phyloP scores from a whole-genome alignment of 2,329 filamentous ascomycete genomes.

The Gliomastix tumulicola region DNA sequence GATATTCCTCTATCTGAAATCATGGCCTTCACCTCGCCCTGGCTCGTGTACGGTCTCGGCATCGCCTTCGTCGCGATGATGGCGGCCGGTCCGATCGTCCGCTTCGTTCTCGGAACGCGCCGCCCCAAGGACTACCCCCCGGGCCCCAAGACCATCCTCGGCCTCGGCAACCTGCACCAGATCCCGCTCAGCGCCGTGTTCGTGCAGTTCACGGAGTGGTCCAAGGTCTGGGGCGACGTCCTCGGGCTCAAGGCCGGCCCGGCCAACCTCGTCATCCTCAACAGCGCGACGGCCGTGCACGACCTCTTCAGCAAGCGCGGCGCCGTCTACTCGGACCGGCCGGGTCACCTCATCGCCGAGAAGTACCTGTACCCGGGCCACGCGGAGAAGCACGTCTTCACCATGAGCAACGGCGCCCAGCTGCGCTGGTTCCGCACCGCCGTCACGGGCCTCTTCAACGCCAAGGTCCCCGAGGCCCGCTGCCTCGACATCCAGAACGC shows the following conservation, averaged over 20 bases:
- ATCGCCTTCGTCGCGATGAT: too few species aligned
- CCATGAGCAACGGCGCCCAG: background rate
- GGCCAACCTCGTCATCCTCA: conserved; percentile 20
- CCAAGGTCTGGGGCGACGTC: conserved; percentile 21
- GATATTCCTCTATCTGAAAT: too few species aligned
- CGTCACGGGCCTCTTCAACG: background rate
- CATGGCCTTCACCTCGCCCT: too few species aligned
- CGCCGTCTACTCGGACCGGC: conserved; percentile 24
- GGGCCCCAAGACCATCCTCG: conserved; percentile 8
- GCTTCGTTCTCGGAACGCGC: conserved; percentile 2
- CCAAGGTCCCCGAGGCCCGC: too few species aligned
- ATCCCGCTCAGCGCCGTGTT: conserved; percentile 10
- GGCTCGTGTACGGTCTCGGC: background rate
- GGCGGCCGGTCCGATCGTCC: conserved; percentile 58
- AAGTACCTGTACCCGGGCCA: conserved; percentile 7
- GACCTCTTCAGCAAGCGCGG: conserved; percentile 27
- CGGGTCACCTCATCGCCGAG: conserved; percentile 12
- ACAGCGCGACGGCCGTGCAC: conserved; percentile 17
- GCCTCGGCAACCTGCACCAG: conserved; percentile 13
- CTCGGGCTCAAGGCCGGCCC: conserved; percentile 16
- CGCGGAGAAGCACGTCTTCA: background rate
- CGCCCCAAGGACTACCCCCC: conserved; percentile 12
- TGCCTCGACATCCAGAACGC: too few species aligned
- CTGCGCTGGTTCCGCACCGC: background rate
- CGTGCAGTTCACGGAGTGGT: conserved; percentile 20